phyloP scores from a whole-genome alignment of 208 protist genomes.

The Trypanosoma cruzi region DNA sequence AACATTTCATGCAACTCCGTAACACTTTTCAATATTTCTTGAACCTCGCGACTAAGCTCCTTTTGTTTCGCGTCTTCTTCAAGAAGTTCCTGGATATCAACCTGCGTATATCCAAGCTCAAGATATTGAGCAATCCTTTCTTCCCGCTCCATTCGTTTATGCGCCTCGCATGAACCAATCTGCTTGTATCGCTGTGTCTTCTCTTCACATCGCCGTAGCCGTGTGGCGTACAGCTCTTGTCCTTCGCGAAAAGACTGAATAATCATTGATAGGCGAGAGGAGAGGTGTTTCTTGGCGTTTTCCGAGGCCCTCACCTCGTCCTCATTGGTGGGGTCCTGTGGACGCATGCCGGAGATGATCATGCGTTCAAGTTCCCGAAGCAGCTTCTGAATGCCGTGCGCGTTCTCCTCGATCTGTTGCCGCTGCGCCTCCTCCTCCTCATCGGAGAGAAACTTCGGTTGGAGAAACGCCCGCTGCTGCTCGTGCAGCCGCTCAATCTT shows the following conservation, averaged over 20 bases:
- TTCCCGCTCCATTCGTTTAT: conserved; percentile 60
- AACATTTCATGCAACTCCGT: conserved; percentile 90
- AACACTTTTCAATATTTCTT: conserved; percentile 79
- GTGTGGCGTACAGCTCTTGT: conserved; percentile 62
- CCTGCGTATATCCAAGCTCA: conserved; percentile 76
- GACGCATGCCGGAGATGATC: conserved; percentile 48
- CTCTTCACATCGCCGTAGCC: conserved; percentile 48
- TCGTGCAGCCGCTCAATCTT: conserved; percentile 48
- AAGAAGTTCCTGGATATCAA: conserved; percentile 78
- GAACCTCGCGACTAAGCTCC: conserved; percentile 72
- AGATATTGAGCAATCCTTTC: conserved; percentile 68
- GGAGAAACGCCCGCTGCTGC: conserved; percentile 48
- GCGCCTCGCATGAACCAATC: conserved; percentile 49
- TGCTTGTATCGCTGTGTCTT: conserved; percentile 61
- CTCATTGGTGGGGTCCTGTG: conserved; percentile 34
- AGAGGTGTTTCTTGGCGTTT: conserved; percentile 56
- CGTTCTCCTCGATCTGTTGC: conserved; percentile 39
- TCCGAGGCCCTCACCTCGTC: conserved; percentile 54
- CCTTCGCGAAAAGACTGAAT: conserved; percentile 47
- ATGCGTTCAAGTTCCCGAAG: conserved; percentile 73
- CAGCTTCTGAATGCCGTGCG: conserved; percentile 43
- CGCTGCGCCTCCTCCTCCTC: conserved; percentile 61
- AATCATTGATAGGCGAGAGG: conserved; percentile 37
- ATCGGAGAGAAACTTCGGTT: conserved; percentile 51
- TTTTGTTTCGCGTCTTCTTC: conserved; percentile 60